phyloP scores from a whole-genome alignment of 306 rosid genomes.

The Mimosa pudica region DNA sequence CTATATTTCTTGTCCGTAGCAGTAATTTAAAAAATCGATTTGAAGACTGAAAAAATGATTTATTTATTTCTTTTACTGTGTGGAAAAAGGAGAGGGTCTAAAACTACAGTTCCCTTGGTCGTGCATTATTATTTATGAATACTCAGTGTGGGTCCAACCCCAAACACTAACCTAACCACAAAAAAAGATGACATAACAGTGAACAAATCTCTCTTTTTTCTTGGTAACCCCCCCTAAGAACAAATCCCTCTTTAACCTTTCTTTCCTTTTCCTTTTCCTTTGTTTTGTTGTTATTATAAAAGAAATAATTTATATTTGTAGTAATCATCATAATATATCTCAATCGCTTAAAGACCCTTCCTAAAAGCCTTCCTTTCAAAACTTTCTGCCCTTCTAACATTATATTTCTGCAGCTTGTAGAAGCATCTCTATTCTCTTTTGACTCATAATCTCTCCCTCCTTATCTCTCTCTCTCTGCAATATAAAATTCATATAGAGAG shows the following conservation, averaged over 20 bases:
- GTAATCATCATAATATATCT: constrained; percentile 30
- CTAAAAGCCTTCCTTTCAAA: constrained; percentile 36
- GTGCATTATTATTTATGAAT: constrained; percentile 47
- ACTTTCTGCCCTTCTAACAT: constrained; percentile 60
- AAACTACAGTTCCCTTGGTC: constrained; percentile 49
- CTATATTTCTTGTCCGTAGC: not conserved
- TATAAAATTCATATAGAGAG: not conserved
- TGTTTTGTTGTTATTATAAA: constrained; percentile 1
- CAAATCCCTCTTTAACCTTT: not conserved
- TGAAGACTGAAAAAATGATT: not conserved
- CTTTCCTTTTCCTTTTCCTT: not conserved
- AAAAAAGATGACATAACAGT: constrained; percentile 38
- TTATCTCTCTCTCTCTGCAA: constrained; percentile 22
- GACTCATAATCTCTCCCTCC: constrained; percentile 20
- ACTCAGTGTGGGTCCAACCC: constrained; percentile 55
- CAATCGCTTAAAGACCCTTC: constrained; percentile 41
- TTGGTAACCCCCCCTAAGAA: constrained; percentile 3
- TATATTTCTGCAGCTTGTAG: constrained; percentile 44
- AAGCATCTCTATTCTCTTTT: constrained; percentile 51
- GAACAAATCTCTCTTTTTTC: constrained; percentile 20
- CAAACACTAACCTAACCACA: constrained; percentile 55
- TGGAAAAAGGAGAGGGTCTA: constrained; percentile 38
- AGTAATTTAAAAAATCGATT: not conserved
- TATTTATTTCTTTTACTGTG: not conserved
- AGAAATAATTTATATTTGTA: not conserved